These are phyloP conservation scores for Harrya chromipes DNA, from an alignment of 768 basidiomycete genomes.

Conservation along the genomic window DNA sequence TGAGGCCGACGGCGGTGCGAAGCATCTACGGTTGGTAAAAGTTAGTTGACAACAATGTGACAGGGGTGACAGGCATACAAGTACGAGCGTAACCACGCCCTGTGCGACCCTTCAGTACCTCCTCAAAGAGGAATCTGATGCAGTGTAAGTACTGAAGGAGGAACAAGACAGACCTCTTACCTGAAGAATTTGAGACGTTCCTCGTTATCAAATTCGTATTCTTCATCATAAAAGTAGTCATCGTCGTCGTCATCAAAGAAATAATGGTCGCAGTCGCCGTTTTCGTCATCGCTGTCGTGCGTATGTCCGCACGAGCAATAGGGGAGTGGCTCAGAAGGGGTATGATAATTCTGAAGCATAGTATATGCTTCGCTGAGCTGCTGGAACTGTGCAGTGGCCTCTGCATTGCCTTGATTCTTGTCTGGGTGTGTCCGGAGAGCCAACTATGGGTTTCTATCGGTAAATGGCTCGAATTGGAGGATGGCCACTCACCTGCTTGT, in stretches of 20 bases:
- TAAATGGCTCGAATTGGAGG: not conserved
- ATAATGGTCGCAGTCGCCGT: slow-evolving; percentile 14
- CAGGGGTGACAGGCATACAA: slow-evolving; percentile 22
- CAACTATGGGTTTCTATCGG: slow-evolving; percentile 35
- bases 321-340: slow-evolving; percentile 24
- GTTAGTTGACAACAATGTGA: slow-evolving; percentile 11
- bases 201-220: slow-evolving; percentile 33
- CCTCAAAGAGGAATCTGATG: slow-evolving; percentile 47
- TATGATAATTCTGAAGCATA: slow-evolving; percentile 52
- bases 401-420: slow-evolving; percentile 64
- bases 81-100: slow-evolving; percentile 24
- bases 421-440: slow-evolving; percentile 73
- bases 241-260: slow-evolving; percentile 32
- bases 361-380: slow-evolving; percentile 66
- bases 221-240: slow-evolving; percentile 28
- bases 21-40: slow-evolving; percentile 12
- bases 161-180: slow-evolving; percentile 30
- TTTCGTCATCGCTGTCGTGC: slow-evolving; percentile 41
- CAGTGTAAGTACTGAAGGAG: slow-evolving; percentile 4
- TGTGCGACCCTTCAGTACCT: slow-evolving; percentile 39
- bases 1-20: slow-evolving; percentile 16
- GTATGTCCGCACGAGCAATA: slow-evolving; percentile 10
- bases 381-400: slow-evolving; percentile 70
- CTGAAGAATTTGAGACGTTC: slow-evolving; percentile 43
- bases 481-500: slow-evolving; percentile 54